phyloP scores from a whole-genome alignment of 331 rosid species.

The Rosa hybrid region DNA sequence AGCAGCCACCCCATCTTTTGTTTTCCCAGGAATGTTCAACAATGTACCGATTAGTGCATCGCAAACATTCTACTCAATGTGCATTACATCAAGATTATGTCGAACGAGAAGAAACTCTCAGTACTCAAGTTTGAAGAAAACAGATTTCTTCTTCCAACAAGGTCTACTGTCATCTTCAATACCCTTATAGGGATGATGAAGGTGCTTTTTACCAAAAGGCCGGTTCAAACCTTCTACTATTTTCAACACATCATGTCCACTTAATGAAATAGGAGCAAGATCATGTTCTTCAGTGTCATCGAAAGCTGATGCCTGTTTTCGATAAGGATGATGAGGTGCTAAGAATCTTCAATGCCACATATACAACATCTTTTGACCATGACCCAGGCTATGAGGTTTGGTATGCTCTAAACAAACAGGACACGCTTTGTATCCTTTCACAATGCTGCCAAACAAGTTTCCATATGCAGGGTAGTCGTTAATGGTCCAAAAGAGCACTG shows the following conservation, averaged over 20 bases:
- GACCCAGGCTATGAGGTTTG: background rate
- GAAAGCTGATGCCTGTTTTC: background rate
- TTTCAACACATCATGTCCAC: background rate
- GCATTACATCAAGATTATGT: background rate
- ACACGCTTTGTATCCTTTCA: background rate
- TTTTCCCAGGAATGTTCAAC: background rate
- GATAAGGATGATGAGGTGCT: background rate
- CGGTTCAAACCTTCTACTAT: background rate
- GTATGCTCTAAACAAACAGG: background rate
- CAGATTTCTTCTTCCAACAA: slow-evolving; percentile 2
- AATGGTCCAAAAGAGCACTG: background rate
- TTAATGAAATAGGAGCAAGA: background rate
- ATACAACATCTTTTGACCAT: background rate
- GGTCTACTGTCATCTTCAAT: background rate
- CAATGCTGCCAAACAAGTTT: background rate
- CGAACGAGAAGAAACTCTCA: background rate
- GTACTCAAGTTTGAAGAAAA: background rate
- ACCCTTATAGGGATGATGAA: background rate
- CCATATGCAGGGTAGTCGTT: slow-evolving; percentile 3
- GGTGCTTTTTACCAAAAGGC: background rate
- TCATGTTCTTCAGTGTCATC: background rate
- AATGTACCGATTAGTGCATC: background rate
- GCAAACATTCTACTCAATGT: too few species aligned
- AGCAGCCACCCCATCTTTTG: background rate
- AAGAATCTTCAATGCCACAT: background rate